Evolutionary conservation across 2,329 filamentous ascomycete genomes (phyloP).

Genomic region (Colletotrichum scovillei): DNA sequence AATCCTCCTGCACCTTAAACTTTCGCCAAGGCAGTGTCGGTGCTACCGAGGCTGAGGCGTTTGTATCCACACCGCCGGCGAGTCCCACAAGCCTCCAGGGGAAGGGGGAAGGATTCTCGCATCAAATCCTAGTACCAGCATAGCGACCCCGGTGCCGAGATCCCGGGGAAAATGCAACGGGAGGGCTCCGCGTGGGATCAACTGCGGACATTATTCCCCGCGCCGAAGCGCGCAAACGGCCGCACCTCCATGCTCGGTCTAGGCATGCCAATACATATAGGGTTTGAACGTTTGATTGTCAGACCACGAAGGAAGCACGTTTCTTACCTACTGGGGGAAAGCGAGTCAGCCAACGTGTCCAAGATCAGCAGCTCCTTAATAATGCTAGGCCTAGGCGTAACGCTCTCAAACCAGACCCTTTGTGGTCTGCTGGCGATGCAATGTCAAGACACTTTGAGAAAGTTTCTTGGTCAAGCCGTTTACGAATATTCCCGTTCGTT

Average conservation of each 20-base stretch:
- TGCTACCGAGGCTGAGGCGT: not conserved
- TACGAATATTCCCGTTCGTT: not conserved
- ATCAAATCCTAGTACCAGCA: not conserved
- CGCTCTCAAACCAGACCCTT: not conserved
- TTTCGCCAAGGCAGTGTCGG: not conserved
- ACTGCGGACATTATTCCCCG: not conserved
- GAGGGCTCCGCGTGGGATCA: not conserved
- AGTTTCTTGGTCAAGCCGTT: not conserved
- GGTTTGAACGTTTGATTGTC: not conserved
- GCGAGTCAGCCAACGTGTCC: not conserved
- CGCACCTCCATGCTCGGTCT: not conserved
- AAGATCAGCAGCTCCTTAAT: not conserved
- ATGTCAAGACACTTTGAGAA: not conserved
- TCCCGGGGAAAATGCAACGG: not conserved
- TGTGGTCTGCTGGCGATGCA: not conserved
- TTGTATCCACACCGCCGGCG: not conserved
- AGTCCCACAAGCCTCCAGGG: not conserved
- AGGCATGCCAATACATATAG: not conserved
- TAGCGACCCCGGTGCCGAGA: not conserved
- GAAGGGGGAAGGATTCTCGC: not conserved
- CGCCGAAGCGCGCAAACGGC: not conserved
- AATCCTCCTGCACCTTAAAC: not conserved
- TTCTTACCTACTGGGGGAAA: not conserved
- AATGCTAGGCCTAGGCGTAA: not conserved
- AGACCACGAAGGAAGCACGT: not conserved